Base-by-base conservation (phyloP, 441 rosid species). In the Brassica hybrid region DNA sequence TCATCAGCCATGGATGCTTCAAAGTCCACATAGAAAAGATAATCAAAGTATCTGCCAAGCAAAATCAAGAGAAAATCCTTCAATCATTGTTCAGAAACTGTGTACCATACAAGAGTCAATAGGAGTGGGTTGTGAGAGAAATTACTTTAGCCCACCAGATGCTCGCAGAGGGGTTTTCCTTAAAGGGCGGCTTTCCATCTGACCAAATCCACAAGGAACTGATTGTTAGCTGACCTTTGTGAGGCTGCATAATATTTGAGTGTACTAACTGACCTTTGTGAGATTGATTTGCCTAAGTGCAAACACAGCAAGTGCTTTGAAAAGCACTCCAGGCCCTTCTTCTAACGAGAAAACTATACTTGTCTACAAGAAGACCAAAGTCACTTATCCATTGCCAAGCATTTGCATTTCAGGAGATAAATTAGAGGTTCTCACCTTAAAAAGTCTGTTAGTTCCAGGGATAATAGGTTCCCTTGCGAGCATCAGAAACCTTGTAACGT, bases 231-330 rank as follows among this genome's bases (percentile, higher is more conserved):
- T 10, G 36, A 91, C 98, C 94, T 96, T 92, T 17, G 94, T 88
- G 65, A 96, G 96, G 83, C 92, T 96, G 76, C n/a, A n/a, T n/a
- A n/a, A n/a, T n/a, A 96, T 89, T 80, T 91, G 83, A n/a, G n/a
- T n/a, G n/a, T n/a, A 71, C 97, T 86, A 45, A 91, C 84, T 64
- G 99, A n/a, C 98, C 94, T 96, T 92, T 17, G 94, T 88, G 66
- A 96, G 96, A 83, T 94, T 96, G 76, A 96, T 89, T 80, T 91
- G 82, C 72, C 97, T 86, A 45, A 91, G 85, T 62, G 99, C 96
- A 88, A 96, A 96, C 69, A 94, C 98, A 71, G 98, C 97, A 82
- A 96, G 97, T 67, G 98, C 98, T 85, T 94, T 96, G 86, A 96
- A 96, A 77, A 96, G 98, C 52, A 90, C 83, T 58, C 99, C 99